Conservation (phyloP, 2,329 filamentous ascomycete species). For the Cytospora piceicola region DNA sequence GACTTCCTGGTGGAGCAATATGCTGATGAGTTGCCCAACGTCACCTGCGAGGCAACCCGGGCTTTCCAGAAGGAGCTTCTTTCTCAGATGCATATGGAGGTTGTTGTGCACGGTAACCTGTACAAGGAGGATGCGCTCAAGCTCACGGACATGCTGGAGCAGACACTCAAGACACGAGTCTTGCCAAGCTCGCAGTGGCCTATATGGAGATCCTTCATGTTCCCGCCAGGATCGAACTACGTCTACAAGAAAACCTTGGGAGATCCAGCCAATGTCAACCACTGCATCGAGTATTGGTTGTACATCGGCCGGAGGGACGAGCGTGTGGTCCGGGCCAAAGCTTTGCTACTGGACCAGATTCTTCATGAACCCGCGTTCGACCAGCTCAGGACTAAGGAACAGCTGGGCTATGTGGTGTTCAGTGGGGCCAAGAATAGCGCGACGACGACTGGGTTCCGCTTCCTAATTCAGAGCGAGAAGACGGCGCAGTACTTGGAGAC, state of each 20-base stretch:
- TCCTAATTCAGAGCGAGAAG: constrained; percentile 92
- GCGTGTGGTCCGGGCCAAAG: constrained; percentile 71
- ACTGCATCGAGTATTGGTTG: constrained; percentile 80
- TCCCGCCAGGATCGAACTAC: constrained; percentile 81
- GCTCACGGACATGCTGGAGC: constrained; percentile 81
- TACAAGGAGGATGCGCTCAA: constrained; percentile 91
- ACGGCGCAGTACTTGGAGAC: constrained; percentile 81
- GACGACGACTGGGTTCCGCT: constrained; percentile 83
- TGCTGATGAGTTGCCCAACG: constrained; percentile 72
- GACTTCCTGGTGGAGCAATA: constrained; percentile 81
- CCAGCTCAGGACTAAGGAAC: constrained; percentile 93
- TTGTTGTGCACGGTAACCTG: constrained; percentile 87
- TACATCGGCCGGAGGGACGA: constrained; percentile 72
- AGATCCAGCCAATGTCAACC: constrained; percentile 87
- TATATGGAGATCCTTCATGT: constrained; percentile 73
- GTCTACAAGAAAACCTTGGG: constrained; percentile 80
- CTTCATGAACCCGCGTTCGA: constrained; percentile 93
- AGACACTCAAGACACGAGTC: constrained; percentile 71
- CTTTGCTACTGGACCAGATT: constrained; percentile 84
- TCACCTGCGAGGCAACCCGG: constrained; percentile 75
- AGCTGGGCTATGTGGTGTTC: constrained; percentile 96
- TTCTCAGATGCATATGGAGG: constrained; percentile 83
- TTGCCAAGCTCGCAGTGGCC: constrained; percentile 81
- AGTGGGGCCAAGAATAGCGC: constrained; percentile 72
- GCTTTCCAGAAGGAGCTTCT: constrained; percentile 81